These are phyloP conservation scores for Melanopsichium pennsylvanicum DNA, from an alignment of 1,284 basidiomycete genomes.

Conservation along the genomic window DNA sequence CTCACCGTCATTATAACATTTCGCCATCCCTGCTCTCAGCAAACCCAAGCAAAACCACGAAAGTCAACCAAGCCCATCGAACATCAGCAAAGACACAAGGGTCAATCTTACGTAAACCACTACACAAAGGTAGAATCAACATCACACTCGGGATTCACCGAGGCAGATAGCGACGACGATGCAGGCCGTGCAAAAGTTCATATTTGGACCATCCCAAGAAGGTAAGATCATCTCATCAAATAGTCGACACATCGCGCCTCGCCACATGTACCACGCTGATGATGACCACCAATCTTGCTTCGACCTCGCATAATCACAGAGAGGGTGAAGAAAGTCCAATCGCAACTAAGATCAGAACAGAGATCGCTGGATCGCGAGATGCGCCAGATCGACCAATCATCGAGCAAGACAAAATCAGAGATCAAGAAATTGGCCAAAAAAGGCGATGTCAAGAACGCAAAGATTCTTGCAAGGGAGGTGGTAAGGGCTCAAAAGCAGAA, in stretches of 20 bases:
- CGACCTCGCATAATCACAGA: conserved; percentile 26
- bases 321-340: conserved; percentile 57
- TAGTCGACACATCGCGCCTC: no score
- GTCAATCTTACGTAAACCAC: no score
- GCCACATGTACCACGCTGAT: no score
- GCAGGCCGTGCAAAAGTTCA: conserved; percentile 86
- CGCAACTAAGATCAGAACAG: conserved; percentile 60
- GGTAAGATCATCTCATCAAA: no score
- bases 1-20: no score
- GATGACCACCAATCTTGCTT: no score
- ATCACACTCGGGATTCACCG: background rate
- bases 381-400: conserved; percentile 80
- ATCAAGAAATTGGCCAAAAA: conserved; percentile 91
- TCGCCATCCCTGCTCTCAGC: no score
- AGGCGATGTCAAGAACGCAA: conserved; percentile 90
- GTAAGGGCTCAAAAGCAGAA: conserved; percentile 94
- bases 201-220: conserved; percentile 93
- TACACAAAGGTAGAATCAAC: background rate
- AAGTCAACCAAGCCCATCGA: no score
- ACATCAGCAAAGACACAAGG: no score
- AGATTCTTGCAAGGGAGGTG: conserved; percentile 90
- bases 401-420: conserved; percentile 79
- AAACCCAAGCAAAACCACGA: no score
- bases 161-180: conserved; percentile 67
- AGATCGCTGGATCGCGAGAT: conserved; percentile 58